Evolutionary conservation across 2,329 filamentous ascomycete genomes (phyloP).

Genomic region (Arthroderma uncinatum): DNA sequence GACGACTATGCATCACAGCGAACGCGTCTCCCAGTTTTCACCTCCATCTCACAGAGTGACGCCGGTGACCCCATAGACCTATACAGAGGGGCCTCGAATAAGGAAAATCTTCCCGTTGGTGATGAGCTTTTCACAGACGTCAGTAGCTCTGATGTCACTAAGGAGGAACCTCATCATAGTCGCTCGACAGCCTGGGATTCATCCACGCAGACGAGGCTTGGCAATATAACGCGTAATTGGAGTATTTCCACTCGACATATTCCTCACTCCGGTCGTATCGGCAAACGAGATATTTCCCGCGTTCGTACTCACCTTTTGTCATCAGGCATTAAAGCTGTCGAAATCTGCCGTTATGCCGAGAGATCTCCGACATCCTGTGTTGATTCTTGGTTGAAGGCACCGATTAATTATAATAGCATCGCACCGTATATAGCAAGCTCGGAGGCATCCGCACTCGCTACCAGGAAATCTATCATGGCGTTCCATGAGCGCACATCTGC

Average conservation of each 20-base stretch:
- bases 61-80: no score
- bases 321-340: constrained; percentile 80
- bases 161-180: not conserved
- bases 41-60: not conserved
- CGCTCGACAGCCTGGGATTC: not conserved
- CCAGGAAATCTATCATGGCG: constrained; percentile 39
- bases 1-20: not conserved
- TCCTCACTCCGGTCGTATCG: constrained; percentile 36
- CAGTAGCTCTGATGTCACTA: not conserved
- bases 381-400: constrained; percentile 20
- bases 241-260: constrained; percentile 45
- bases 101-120: not conserved
- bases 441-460: constrained; percentile 45
- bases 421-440: constrained; percentile 36
- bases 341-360: constrained; percentile 58
- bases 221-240: constrained; percentile 43
- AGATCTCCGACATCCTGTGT: constrained; percentile 20
- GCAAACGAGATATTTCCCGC: constrained; percentile 67
- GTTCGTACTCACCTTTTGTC: constrained; percentile 64
- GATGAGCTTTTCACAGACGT: not conserved
- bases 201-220: constrained; percentile 24
- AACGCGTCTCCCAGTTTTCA: not conserved
- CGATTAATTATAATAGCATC: constrained; percentile 21
- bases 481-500: constrained; percentile 37
- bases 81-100: not conserved